Evolutionary conservation across 2,329 filamentous ascomycete genomes (phyloP).

Genomic region (Fusarium equiseti): DNA sequence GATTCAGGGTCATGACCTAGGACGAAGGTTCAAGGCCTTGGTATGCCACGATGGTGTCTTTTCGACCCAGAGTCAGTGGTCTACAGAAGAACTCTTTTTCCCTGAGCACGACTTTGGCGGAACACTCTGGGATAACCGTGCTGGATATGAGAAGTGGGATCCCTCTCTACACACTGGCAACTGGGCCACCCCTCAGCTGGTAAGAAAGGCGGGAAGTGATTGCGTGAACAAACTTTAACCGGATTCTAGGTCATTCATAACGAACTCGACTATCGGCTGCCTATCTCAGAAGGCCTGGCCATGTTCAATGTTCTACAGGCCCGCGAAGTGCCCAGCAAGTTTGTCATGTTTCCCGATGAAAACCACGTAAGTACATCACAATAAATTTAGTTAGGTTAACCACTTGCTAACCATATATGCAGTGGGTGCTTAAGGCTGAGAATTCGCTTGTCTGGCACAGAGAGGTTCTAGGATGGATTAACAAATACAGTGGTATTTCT

Average conservation of each 20-base stretch:
- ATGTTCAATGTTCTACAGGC: conserved; percentile 89
- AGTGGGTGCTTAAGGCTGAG: conserved; percentile 91
- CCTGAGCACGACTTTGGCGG: conserved; percentile 75
- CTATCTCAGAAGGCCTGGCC: conserved; percentile 84
- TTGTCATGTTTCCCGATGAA: conserved; percentile 85
- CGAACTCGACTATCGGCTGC: conserved; percentile 88
- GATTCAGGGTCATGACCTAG: conserved; percentile 89
- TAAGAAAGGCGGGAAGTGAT: conserved; percentile 53
- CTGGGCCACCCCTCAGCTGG: conserved; percentile 88
- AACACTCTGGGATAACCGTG: conserved; percentile 70
- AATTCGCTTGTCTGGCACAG: conserved; percentile 92
- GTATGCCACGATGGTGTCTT: conserved; percentile 92
- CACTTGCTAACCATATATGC: conserved; percentile 3
- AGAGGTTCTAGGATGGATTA: conserved; percentile 84
- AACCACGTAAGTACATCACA: conserved; percentile 60
- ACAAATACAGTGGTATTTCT: conserved; percentile 67
- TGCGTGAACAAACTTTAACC: not conserved
- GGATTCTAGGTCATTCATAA: conserved; percentile 75
- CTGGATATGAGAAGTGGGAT: conserved; percentile 77
- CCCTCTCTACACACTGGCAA: conserved; percentile 72
- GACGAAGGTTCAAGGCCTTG: conserved; percentile 86
- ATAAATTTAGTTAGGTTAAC: not conserved
- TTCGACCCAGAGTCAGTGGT: conserved; percentile 74
- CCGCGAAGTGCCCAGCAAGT: conserved; percentile 78
- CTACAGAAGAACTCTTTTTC: conserved; percentile 78